Evolutionary conservation across 1,284 basidiomycete species (phyloP), one percentile per base, ranked within the genome.

Genomic region (Tilletia indica): DNA sequence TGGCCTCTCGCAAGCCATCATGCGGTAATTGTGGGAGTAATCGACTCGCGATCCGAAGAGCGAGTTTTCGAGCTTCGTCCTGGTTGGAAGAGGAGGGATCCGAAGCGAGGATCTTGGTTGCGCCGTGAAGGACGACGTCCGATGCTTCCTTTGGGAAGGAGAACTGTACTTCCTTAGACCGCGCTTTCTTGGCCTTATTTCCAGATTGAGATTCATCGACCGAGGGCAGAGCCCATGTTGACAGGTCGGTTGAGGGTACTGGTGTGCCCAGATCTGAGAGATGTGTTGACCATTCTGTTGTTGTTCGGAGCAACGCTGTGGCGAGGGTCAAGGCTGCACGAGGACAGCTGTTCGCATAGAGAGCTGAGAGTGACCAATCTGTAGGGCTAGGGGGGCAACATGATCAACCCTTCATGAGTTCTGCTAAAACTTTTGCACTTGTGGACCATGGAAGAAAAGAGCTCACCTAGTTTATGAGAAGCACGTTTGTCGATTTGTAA

Each of bases 381-480:
- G 58, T 19, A 42, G 12, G 34, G 14, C 42, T 45, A 14, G 42
- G 42, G 6, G 42, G 42, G 42, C 6, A 45, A 45, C 9, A 45
- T 14, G 2, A 31, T 1, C 42, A 8, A 14, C 6, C 14, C 42
- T 0, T 45, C 42, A 45, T 45, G 42, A 45, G 42, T 45, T 45
- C 42, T 45, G 42, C 42, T 14, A 45, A 45, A 45, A 31, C 25
- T 31, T 31, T 31, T 31, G 25, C 25, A 2, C 25, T 31, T 31
- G 0, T 31, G 25, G 25, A 31, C 31, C n/a, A 54, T 2, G 51
- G 51, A 54, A n/a, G 6, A n/a, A 54, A 25, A n/a, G 8, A 54
- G 51, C 61, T 64, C 34, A 64, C 61, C 61, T 25, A 64, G 61
- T 38, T 64, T 64, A 36, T 64, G 61, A 14, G 61, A 64, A 36